phyloP scores from a whole-genome alignment of 2,329 filamentous ascomycete genomes.

The Diaporthe citrichinensis region DNA sequence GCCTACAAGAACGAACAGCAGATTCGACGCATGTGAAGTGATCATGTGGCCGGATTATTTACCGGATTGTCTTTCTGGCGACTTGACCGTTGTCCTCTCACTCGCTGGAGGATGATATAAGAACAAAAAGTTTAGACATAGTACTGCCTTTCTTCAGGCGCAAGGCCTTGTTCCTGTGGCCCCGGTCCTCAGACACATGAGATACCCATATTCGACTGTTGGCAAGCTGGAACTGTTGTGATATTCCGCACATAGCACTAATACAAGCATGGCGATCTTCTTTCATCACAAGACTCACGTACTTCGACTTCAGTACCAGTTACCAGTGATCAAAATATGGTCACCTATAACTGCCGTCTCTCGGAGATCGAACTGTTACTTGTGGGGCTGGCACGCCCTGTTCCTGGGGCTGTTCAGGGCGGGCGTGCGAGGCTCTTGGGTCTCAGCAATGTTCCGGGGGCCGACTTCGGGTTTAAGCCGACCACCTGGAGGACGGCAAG shows the following conservation, averaged over 20 bases:
- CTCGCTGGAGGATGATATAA: neutral
- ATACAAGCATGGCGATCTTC: conserved; percentile 24
- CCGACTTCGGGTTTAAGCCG: neutral
- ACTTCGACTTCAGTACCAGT: neutral
- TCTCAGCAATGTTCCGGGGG: neutral
- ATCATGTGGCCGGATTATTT: neutral
- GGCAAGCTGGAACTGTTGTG: conserved; percentile 12
- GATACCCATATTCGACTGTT: conserved; percentile 34
- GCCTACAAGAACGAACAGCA: conserved; percentile 88
- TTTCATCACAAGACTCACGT: too few relatives aligned
- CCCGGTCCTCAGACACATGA: neutral
- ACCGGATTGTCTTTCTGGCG: neutral
- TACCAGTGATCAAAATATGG: neutral
- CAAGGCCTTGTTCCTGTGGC: conserved; percentile 9
- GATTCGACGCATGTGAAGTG: conserved; percentile 83
- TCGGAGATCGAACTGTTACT: neutral
- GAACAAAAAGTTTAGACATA: conserved; percentile 13
- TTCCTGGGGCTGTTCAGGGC: neutral
- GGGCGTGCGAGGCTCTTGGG: neutral
- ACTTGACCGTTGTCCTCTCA: neutral
- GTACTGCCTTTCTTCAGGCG: conserved; percentile 12
- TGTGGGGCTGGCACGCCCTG: neutral
- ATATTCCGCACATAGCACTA: conserved; percentile 30
- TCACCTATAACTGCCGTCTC: neutral
- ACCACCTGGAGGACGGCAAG: too few relatives aligned